A percentile compares a stretch with the other conserved stretches of the same genome.
Conservation (phyloP, 345 rosid species). For the Syzygium aromaticum region DNA sequence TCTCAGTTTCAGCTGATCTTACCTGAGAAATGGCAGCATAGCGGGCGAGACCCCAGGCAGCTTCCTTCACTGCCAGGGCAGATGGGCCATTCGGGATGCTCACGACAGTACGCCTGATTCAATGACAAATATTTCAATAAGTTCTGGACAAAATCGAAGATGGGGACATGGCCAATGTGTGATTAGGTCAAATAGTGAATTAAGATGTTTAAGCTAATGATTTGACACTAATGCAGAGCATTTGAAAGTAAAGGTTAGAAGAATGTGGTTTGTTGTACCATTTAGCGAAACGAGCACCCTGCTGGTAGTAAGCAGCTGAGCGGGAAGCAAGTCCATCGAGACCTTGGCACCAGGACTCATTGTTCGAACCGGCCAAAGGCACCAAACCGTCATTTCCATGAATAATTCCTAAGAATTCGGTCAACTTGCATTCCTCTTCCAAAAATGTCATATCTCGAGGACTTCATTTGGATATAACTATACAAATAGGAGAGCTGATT, state of each 20-base stretch:
- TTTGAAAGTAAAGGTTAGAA: background rate
- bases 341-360: slow-evolving; percentile 43
- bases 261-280: slow-evolving; percentile 7
- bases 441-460: background rate
- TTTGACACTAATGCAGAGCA: background rate
- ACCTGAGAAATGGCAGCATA: slow-evolving; percentile 27
- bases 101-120: slow-evolving; percentile 22
- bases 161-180: background rate
- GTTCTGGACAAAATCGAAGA: background rate
- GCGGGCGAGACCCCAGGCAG: slow-evolving; percentile 29
- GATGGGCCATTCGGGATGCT: slow-evolving; percentile 39
- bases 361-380: slow-evolving; percentile 28
- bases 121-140: background rate
- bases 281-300: slow-evolving; percentile 33
- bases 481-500: background rate
- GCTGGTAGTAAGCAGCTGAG: slow-evolving; percentile 30
- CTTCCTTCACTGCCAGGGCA: slow-evolving; percentile 31
- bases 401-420: background rate
- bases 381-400: slow-evolving; percentile 17
- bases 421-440: background rate
- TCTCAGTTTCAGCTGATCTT: background rate
- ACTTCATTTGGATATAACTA: background rate
- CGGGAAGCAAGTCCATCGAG: slow-evolving; percentile 34
- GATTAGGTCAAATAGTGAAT: background rate
- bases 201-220: background rate